These are phyloP conservation scores for Colletotrichum agaves DNA, from an alignment of 2,329 filamentous ascomycete genomes.

Conservation along the genomic window DNA sequence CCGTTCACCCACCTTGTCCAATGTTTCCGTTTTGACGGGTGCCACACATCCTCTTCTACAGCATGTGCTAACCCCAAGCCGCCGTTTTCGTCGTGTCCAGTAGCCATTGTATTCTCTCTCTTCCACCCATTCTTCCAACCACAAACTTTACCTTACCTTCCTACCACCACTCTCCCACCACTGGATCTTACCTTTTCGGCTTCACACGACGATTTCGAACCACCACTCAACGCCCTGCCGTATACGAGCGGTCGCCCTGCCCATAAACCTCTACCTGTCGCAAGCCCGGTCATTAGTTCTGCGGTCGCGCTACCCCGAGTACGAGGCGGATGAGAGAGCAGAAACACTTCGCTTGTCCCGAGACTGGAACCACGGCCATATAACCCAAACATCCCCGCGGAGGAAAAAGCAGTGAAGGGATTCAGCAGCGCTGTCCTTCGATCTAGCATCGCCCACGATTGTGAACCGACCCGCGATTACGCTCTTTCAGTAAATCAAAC, in stretches of 20 bases:
- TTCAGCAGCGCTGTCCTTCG: conserved; percentile 65
- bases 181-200: background rate
- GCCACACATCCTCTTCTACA: conserved; percentile 36
- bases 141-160: conserved; percentile 20
- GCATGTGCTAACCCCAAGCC: conserved; percentile 37
- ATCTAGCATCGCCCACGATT: conserved; percentile 34
- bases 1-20: conserved; percentile 23
- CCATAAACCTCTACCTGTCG: conserved; percentile 23
- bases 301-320: conserved; percentile 23
- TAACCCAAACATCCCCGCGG: conserved; percentile 11
- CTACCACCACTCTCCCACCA: conserved; percentile 10
- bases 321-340: conserved; percentile 27
- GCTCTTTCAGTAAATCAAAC: conserved; percentile 31
- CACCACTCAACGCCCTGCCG: background rate
- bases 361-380: conserved; percentile 15
- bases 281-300: conserved; percentile 25
- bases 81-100: conserved; percentile 35
- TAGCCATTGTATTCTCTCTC: conserved; percentile 37
- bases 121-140: conserved; percentile 29
- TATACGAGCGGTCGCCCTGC: conserved; percentile 23
- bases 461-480: conserved; percentile 41
- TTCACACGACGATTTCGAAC: conserved; percentile 12
- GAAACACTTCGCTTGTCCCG: conserved; percentile 24
- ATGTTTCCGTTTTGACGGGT: conserved; percentile 32
- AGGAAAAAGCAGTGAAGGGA: conserved; percentile 48